These are phyloP conservation scores for Taphrina populina DNA, from an alignment of 1,139 yeast species.

Conservation along the genomic window DNA sequence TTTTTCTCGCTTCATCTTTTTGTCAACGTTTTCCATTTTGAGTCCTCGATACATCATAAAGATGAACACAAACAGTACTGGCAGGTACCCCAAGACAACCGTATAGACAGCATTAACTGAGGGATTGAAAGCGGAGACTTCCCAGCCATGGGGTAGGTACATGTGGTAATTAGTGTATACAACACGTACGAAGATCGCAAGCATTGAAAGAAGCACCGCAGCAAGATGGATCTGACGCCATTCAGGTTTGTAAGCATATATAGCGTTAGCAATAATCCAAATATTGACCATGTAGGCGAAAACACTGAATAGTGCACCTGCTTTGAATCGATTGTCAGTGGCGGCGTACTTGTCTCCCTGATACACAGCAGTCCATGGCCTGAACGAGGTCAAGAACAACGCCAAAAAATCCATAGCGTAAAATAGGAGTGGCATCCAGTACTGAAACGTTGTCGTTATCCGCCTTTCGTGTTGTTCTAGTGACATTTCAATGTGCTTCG, in stretches of 20 bases:
- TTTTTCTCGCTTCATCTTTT: constrained; percentile 11
- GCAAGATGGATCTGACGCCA: constrained; percentile 7
- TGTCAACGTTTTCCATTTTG: constrained; percentile 26
- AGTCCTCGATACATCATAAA: constrained; percentile 16
- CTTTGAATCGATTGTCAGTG: constrained; percentile 31
- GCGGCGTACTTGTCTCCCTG: constrained; percentile 23
- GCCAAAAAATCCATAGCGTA: constrained; percentile 29
- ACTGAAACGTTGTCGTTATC: constrained; percentile 24
- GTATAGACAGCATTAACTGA: constrained; percentile 19
- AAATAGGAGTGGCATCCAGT: constrained; percentile 28
- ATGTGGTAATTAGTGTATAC: constrained; percentile 28
- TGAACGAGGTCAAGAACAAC: constrained; percentile 15
- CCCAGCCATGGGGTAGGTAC: constrained; percentile 17
- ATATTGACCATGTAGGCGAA: constrained; percentile 21
- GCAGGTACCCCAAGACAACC: constrained; percentile 20
- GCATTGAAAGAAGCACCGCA: constrained; percentile 7
- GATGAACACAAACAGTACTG: constrained; percentile 17
- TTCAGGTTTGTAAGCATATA: constrained; percentile 18
- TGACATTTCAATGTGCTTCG: constrained; percentile 14
- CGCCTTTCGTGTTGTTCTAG: constrained; percentile 24
- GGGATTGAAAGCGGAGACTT: constrained; percentile 25
- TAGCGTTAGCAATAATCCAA: constrained; percentile 14
- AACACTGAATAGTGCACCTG: constrained; percentile 24
- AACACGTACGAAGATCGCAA: constrained; percentile 10
- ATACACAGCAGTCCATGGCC: constrained; percentile 28